Evolutionary conservation across 208 protist genomes (phyloP), one percentile per base, ranked within the genome.

Genomic region (Naegleria fowleri): DNA sequence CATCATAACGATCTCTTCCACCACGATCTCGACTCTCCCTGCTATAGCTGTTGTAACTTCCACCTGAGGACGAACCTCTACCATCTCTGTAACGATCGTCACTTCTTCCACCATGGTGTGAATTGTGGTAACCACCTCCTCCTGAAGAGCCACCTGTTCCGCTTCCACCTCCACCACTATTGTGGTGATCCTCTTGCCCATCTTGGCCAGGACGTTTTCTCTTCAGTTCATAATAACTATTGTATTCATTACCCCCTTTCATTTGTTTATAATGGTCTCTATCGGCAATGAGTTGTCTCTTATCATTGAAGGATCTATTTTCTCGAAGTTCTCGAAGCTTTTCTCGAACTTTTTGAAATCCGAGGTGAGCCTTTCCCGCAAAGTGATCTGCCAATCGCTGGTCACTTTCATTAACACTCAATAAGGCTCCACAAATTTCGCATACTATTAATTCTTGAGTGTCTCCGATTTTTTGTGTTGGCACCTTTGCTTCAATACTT

Each of bases 321-420:
- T 88, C 85, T 88, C 43, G 51, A 6, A 89, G 39, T 89, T 89
- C 86, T 67, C 59, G 55, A 22, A 89, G 19, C 39, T 89, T 89
- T 33, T 89, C 86, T 38, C 86, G 5, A 67, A 89, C 36, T 89
- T 67, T 89, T 89, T 89, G 86, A 25, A 89, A 89, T 16, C 86
- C 86, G 15, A 89, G 39, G 51, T 89, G 86, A 19, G 36, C 36
- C 51, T 89, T 89, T n/a, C 86, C 86, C 19, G 86, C 86, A 89
- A 89, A 89, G 36, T 89, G 86, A 89, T 89, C 86, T 22, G 86
- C 86, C 29, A 89, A 67, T 29, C 86, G 15, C n/a, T 89, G 86
- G n/a, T 89, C 86, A 29, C 48, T 89, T 40, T 89, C 86, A 67
- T 89, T 58, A 38, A 40, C 48, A 40, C 86, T 89, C 13, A 89